Evolutionary conservation across 208 protist genomes (phyloP), one percentile per base, ranked within the genome.

Genomic region (Leishmania arabica): DNA sequence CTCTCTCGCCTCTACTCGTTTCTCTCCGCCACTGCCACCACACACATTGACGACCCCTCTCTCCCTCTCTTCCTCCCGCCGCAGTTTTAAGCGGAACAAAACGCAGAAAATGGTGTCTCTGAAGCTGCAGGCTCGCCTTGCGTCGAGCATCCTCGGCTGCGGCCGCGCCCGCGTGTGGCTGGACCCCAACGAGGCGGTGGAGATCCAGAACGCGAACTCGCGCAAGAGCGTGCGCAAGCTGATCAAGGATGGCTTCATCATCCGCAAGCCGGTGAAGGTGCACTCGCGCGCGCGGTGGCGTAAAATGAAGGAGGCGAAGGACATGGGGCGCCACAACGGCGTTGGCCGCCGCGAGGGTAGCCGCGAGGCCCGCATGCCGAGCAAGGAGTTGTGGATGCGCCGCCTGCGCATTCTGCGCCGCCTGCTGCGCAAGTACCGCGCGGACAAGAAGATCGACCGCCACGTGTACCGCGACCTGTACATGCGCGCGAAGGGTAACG

Each of bases 401-500:
- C 98, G 99, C 89, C 95, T 99, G 90, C 95, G 99, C 81, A 98
- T 99, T 86, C 93, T 99, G 40, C 92, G 99, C 81, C 95, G 97
- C 79, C 87, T 99, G 37, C 92, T 99, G 62, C 86, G 86, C 82
- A 99, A 99, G 92, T 99, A 99, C 96, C 94, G 99, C 84, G 98
- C 99, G 85, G 84, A 91, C 65, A 97, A 99, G 85, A 99, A 99
- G 96, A 99, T 99, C 88, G 98, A 99, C 91, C 97, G 93, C 83
- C 95, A 99, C 89, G 84, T 99, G 64, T 99, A 99, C 97, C 98
- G 98, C 89, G 91, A 99, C 75, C 91, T 99, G 70, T 99, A 99
- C 93, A 70, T 99, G 75, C 99, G 99, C 90, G 85, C 90, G 64
- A 99, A 99, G 95, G 99, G 99, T 99, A 99, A 99, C 95, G 96